These are phyloP conservation scores for Dendrocalamus latiflorus DNA, from an alignment of 202 grass and related monocot genomes.

Conservation along the genomic window DNA sequence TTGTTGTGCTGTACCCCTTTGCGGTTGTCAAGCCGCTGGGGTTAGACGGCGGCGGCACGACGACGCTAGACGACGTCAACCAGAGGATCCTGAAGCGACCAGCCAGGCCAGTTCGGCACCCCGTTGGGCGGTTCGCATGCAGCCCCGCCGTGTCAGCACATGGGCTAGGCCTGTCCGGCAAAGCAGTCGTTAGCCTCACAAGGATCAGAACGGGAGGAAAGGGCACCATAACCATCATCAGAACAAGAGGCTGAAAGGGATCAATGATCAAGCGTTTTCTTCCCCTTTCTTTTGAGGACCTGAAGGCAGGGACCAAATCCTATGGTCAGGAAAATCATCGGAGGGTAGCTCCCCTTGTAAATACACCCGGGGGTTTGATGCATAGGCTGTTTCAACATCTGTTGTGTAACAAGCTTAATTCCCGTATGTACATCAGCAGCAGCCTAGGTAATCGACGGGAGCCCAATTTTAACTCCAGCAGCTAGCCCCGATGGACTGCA, in stretches of 20 bases:
- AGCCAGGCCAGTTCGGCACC: conserved; percentile 67
- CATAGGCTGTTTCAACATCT: not conserved
- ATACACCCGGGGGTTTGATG: not conserved
- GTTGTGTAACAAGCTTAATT: not conserved
- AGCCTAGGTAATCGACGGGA: not conserved
- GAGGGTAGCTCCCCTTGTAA: not conserved
- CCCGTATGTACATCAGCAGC: not conserved
- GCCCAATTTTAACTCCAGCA: too few species aligned
- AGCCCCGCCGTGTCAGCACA: conserved; percentile 32
- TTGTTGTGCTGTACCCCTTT: conserved; percentile 60
- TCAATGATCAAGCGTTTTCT: not conserved
- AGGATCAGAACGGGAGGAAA: conserved; percentile 85
- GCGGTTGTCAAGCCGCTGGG: conserved; percentile 72
- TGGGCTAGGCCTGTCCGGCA: conserved; percentile 67
- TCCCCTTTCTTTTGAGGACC: not conserved
- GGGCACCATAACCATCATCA: conserved; percentile 85
- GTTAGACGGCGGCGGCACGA: conserved; percentile 46
- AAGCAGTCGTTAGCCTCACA: conserved; percentile 70
- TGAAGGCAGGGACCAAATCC: not conserved
- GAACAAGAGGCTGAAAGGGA: conserved; percentile 66
- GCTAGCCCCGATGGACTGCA: not conserved
- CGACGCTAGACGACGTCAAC: conserved; percentile 78
- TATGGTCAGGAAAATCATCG: not conserved
- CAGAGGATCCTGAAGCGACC: conserved; percentile 69
- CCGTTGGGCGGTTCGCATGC: conserved; percentile 66